Evolutionary conservation across 2,329 filamentous ascomycete genomes (phyloP), one percentile per base, ranked within the genome.

Genomic region (Fusarium tupiense): DNA sequence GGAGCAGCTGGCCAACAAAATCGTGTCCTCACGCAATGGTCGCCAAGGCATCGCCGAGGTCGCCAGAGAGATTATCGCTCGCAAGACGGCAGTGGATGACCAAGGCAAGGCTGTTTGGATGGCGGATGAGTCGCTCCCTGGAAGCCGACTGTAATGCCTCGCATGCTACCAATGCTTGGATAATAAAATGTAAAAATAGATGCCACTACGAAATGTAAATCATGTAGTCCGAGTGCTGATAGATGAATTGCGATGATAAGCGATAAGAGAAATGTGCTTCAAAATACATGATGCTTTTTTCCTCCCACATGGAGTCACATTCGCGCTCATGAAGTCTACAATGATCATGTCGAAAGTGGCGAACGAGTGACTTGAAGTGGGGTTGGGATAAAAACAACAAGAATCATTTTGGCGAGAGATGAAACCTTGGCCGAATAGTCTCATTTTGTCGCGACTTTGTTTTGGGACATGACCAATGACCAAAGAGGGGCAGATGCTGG

Each of bases 41-140:
- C 92, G 94, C 82, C 91, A 93, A 77, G 93, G 93, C 50, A 89
- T 94, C 47, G 85, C 85, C 75, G 87, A 90, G 79, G 90, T 95
- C 66, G 91, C 94, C 8, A 78, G 86, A 58, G 93, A 95, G 80
- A 91, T 95, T 35, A 76, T 95, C 72, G 79, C 81, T 33, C 88
- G 93, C 78, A 93, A 91, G 81, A 92, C 91, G 16, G 82, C 75
- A 37, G 80, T 81, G n/a, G 83, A 85, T 40, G 80, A 80, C 17
- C 77, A 86, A 41, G 89, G 86, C 63, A 83, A 83, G 69, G 84
- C 81, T 8, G 74, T 76, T 61, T 87, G 86, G 86, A 38, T 80
- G 19, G 69, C 61, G 43, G 78, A 79, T 31, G 80, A 82, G 65
- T 60, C 71, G 37, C 49, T 61, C 40, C 47, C 81, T n/a, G 75